Evolutionary conservation across 176 grass and related monocot species (phyloP), one percentile per base, ranked within the genome.

Genomic region (Oryza australiensis): DNA sequence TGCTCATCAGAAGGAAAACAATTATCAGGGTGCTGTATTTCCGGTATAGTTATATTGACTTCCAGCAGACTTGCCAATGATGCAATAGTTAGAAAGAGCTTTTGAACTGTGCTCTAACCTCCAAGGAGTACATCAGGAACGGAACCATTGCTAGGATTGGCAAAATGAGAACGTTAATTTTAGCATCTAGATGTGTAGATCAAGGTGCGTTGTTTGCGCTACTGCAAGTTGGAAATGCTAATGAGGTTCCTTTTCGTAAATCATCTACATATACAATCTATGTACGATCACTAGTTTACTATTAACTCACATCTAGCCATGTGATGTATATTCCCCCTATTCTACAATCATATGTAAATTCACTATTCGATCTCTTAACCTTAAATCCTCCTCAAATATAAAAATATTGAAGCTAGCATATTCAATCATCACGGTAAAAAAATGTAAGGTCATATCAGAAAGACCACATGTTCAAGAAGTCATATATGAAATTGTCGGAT

Each of bases 1-100:
- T 87, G 26, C 73, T 78, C 78, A 75, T 28, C 10, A 42, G 27
- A 74, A 86, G 35, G 57, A 71, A 60, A 67, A 37, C 7, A 73
- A 26, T 55, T 77, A 64, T 24, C 30, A 27, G 37, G n/a, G 57
- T 4, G 20, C 5, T n/a, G 7, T 16, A 28, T 48, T 64, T 30
- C 34, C 12, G 64, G 12, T 4, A 64, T n/a, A 7, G 12, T 1
- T 22, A 49, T 64, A 20, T 51, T 51, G 7, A 7, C 35, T 37
- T 37, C 48, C 48, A 59, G 53, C 55, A 24, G 55, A 24, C 8
- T 24, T 60, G 55, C 22, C n/a, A 60, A 60, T 24, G 55, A 60
- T 60, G n/a, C 55, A 60, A 24, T 60, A 24, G 55, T 24, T 24
- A 11, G 8, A 60, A 6, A 22, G 51, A 55, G 51, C 51, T n/a